Evolutionary conservation across 192 early-diverging fungal species (phyloP).

Genomic region (Coemansia sp.): DNA sequence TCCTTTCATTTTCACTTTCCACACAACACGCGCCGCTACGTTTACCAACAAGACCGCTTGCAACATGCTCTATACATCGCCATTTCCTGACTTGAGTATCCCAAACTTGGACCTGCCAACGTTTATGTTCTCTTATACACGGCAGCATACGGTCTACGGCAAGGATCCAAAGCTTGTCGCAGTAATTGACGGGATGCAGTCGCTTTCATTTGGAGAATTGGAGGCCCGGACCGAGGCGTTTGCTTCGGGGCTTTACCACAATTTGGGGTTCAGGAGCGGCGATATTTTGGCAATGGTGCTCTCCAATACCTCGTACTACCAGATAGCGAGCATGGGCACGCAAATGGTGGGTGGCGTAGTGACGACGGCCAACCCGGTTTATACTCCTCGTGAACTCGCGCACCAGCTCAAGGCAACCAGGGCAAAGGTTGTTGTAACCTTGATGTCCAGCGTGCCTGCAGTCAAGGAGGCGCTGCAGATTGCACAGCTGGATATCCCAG

Average conservation of each 20-base stretch:
- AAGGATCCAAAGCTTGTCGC: constrained; percentile 27
- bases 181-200: constrained; percentile 15
- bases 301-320: constrained; percentile 69
- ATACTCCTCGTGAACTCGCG: constrained; percentile 74
- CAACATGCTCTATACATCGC: constrained; percentile 47
- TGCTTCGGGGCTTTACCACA: constrained; percentile 48
- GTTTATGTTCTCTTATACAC: constrained; percentile 34
- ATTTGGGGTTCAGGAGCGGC: constrained; percentile 60
- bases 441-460: constrained; percentile 14
- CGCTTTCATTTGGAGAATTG: constrained; percentile 33
- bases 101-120: constrained; percentile 44
- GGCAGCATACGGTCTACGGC: constrained; percentile 33
- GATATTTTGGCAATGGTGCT: constrained; percentile 70
- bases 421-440: constrained; percentile 66
- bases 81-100: constrained; percentile 18
- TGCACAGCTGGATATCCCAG: constrained; percentile 26
- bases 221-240: constrained; percentile 22
- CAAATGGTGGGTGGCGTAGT: constrained; percentile 67
- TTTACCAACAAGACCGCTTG: neutral
- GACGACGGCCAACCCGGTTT: constrained; percentile 79
- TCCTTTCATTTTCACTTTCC: neutral
- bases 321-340: constrained; percentile 61
- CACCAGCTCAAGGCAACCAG: constrained; percentile 72
- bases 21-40: neutral
- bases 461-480: constrained; percentile 31